A percentile compares a stretch with the other conserved stretches of the same genome.
These are phyloP conservation scores for Aspergillus fischeri DNA, from an alignment of 2,329 filamentous ascomycete species.

Conservation along the genomic window DNA sequence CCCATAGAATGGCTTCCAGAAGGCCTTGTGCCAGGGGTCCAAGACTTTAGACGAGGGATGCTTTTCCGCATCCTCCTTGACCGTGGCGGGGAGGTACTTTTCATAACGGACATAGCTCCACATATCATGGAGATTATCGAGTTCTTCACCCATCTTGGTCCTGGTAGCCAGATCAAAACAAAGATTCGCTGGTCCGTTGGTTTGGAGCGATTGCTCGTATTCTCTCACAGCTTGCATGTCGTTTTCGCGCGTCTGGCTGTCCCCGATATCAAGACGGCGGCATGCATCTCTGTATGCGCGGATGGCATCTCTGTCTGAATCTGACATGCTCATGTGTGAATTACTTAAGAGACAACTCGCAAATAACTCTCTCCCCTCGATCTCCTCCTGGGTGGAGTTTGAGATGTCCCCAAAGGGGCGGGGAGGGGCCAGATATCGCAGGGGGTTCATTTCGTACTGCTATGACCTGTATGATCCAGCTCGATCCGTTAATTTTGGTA, in stretches of 20 bases:
- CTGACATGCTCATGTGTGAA: slow-evolving; percentile 1
- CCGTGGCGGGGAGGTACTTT: slow-evolving; percentile 6
- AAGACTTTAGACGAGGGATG: slow-evolving; percentile 2
- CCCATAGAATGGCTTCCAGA: slow-evolving; percentile 11
- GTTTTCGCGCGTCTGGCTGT: neutral
- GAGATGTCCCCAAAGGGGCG: slow-evolving; percentile 7
- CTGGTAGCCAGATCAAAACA: slow-evolving; percentile 13
- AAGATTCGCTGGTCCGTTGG: neutral
- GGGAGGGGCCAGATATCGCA: slow-evolving; percentile 11
- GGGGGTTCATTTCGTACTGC: slow-evolving; percentile 10
- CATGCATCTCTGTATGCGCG: slow-evolving; percentile 5
- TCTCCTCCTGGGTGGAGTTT: slow-evolving; percentile 2
- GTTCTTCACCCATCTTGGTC: slow-evolving; percentile 12
- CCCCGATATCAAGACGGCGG: neutral
- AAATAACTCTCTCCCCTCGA: slow-evolving; percentile 7
- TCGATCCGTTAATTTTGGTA: no score
- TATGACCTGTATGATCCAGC: neutral
- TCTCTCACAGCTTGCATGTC: neutral
- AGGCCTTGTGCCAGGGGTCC: slow-evolving; percentile 11
- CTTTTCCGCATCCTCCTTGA: neutral
- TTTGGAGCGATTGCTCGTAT: slow-evolving; percentile 3
- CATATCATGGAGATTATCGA: slow-evolving; percentile 11
- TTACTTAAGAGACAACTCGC: slow-evolving; percentile 2
- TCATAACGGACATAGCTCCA: slow-evolving; percentile 8
- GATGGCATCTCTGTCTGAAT: neutral